These are phyloP conservation scores for Agrocybe praecox DNA, from an alignment of 768 basidiomycete genomes.

Conservation along the genomic window DNA sequence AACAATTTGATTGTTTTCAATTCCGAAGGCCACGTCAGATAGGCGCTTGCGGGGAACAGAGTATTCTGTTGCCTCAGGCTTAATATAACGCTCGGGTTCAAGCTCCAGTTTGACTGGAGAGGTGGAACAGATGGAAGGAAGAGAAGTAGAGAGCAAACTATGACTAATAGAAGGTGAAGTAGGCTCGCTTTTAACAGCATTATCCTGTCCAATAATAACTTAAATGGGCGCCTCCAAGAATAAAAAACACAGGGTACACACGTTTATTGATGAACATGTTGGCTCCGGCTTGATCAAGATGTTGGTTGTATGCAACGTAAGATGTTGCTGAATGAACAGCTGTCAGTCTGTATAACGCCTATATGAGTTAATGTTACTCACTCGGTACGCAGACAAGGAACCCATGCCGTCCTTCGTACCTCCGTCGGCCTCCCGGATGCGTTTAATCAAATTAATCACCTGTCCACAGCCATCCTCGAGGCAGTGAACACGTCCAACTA, in stretches of 20 bases:
- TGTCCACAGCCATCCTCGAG: conserved; percentile 48
- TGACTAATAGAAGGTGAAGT: too few relatives aligned
- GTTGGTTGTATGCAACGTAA: conserved; percentile 9
- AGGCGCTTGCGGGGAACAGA: conserved; percentile 39
- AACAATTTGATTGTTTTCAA: neutral
- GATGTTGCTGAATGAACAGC: conserved; percentile 11
- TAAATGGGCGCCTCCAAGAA: too few relatives aligned
- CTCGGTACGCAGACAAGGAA: conserved; percentile 47
- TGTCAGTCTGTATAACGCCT: neutral
- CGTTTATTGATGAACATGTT: too few relatives aligned
- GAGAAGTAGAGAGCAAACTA: too few relatives aligned
- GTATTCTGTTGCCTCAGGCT: conserved; percentile 30
- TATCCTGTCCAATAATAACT: too few relatives aligned
- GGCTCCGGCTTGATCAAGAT: too few relatives aligned
- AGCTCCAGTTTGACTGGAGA: neutral
- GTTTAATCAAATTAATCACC: conserved; percentile 32
- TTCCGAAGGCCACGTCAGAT: conserved; percentile 27
- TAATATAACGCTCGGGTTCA: conserved; percentile 14
- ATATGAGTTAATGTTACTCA: conserved; percentile 24
- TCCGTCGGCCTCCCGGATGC: conserved; percentile 35
- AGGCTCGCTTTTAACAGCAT: too few relatives aligned
- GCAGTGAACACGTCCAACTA: conserved; percentile 47
- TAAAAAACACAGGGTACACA: too few relatives aligned
- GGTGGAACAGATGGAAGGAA: neutral
- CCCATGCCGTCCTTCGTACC: conserved; percentile 46